Evolutionary conservation across 352 stramenopile species (phyloP), one percentile per base, ranked within the genome.

Genomic region (Pythium brassicae): DNA sequence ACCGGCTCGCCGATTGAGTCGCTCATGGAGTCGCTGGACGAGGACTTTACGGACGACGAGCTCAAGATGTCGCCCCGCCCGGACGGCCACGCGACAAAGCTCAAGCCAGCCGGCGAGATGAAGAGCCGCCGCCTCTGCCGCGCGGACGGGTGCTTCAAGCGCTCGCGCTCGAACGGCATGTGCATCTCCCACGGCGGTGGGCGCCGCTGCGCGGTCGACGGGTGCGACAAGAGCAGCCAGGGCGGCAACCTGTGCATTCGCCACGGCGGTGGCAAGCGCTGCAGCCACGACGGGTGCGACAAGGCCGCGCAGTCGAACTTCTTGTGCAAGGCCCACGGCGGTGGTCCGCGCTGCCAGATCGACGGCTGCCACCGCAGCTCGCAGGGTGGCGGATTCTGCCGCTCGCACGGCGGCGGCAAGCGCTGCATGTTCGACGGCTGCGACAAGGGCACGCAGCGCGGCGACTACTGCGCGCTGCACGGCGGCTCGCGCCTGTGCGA

Each of bases 131-230:
- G 78, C 3, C 69, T 92, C 10, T 96, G 87, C 67, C 78, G 76
- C 50, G 72, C 73, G 17, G 68, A 86, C 20, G 82, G 73, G 17
- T 96, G 87, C 79, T 85, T 84, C 67, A 94, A 94, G 78, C 84
- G 87, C 53, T 89, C 82, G 40, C 84, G 87, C 56, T 94, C 83
- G 32, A 87, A 90, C 61, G 86, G 82, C 10, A 57, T 95, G 55
- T 95, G 86, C 75, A 95, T 92, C 53, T 84, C 83, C 22, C 86
- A 94, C 57, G 85, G 86, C 14, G 85, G 86, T 48, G 85, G 85
- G 50, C 76, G 77, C 29, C 83, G 85, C 48, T 96, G 86, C 58
- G 69, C 74, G 26, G 71, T 92, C 4, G 77, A 89, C 5, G 82
- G 78, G 5, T 96, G 86, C 54, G 72, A 90, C 59, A 89, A 89